Evolutionary conservation across 164 flowering plant species (phyloP).

Genomic region (Macadamia tetraphylla): DNA sequence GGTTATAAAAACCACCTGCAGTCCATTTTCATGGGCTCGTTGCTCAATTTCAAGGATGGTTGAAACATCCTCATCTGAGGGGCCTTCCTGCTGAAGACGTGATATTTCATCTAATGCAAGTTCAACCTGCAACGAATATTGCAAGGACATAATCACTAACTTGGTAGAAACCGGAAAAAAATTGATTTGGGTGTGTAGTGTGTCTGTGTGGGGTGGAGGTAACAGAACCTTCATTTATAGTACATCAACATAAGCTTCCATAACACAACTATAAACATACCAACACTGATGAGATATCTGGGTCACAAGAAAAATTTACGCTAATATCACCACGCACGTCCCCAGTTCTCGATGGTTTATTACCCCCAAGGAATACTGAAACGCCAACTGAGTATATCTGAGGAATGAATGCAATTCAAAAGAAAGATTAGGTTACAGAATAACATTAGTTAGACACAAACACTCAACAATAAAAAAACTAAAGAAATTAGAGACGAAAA

Average conservation of each 20-base stretch:
- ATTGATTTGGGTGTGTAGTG: neutral
- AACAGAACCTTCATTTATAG: neutral
- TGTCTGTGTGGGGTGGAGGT: neutral
- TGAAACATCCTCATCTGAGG: constrained; percentile 70
- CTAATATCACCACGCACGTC: constrained; percentile 90
- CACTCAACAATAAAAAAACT: neutral
- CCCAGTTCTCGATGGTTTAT: constrained; percentile 81
- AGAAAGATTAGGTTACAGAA: neutral
- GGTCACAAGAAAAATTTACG: constrained; percentile 91
- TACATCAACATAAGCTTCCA: neutral
- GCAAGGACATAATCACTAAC: neutral
- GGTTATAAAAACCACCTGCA: constrained; percentile 47
- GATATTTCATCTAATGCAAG: constrained; percentile 74
- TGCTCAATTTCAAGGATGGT: constrained; percentile 93
- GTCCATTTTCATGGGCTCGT: constrained; percentile 94
- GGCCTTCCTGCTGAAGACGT: constrained; percentile 84
- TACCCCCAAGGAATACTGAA: constrained; percentile 94
- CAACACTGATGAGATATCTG: constrained; percentile 73
- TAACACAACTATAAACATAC: constrained; percentile 23
- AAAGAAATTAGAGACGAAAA: neutral
- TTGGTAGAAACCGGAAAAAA: neutral
- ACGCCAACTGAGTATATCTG: constrained; percentile 91
- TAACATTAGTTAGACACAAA: neutral
- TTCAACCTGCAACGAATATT: constrained; percentile 49
- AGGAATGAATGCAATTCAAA: constrained; percentile 7